phyloP scores from a whole-genome alignment of 2,329 filamentous ascomycete genomes.

The Penicillium occitanis region DNA sequence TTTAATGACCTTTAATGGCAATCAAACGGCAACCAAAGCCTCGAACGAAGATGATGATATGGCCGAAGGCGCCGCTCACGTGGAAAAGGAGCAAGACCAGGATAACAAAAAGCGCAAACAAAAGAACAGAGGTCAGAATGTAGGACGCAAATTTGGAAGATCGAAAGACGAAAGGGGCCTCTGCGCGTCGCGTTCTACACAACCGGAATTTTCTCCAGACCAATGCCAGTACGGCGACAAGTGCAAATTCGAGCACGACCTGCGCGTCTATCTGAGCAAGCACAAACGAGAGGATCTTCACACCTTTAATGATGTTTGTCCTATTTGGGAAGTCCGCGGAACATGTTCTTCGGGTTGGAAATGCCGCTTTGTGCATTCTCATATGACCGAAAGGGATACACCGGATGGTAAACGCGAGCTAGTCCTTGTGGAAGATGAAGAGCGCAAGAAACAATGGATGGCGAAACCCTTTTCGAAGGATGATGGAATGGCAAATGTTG shows the following conservation, averaged over 20 bases:
- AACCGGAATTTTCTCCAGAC: conserved; percentile 75
- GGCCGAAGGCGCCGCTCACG: conserved; percentile 56
- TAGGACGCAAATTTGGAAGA: conserved; percentile 73
- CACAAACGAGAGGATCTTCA: conserved; percentile 77
- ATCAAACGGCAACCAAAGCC: conserved; percentile 28
- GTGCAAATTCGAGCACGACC: conserved; percentile 79
- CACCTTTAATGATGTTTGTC: conserved; percentile 75
- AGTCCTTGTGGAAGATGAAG: conserved; percentile 62
- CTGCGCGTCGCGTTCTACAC: conserved; percentile 70
- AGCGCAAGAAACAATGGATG: conserved; percentile 43
- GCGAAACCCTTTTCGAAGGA: conserved; percentile 36
- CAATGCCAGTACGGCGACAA: conserved; percentile 75
- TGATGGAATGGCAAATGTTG: conserved; percentile 72
- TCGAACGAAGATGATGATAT: conserved; percentile 54
- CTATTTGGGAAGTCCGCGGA: conserved; percentile 73
- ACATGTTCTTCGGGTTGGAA: conserved; percentile 86
- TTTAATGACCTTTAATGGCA: conserved; percentile 35
- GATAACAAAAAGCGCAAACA: conserved; percentile 51
- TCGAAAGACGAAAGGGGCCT: conserved; percentile 75
- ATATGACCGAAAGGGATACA: conserved; percentile 75
- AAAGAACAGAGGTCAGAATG: conserved; percentile 76
- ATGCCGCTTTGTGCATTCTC: conserved; percentile 84
- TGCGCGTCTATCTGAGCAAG: conserved; percentile 79
- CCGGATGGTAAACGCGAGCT: conserved; percentile 83
- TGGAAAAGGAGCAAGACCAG: conserved; percentile 37